Base-by-base conservation (phyloP, 202 grass and related monocot species). In the Panicum hallii region DNA sequence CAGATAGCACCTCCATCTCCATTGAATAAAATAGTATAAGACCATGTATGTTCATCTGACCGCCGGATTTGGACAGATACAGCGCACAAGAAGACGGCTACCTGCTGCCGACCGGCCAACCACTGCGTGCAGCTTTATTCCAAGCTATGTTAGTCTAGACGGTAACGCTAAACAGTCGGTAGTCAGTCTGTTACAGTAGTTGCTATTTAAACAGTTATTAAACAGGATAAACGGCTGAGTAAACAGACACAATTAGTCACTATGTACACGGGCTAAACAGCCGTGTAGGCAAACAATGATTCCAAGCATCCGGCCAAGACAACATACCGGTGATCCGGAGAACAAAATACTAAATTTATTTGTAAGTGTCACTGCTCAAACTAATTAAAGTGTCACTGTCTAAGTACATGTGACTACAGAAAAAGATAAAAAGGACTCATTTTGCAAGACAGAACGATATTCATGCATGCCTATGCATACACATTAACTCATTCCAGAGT, bases 61-160 rank as follows among this genome's bases (percentile, higher is more conserved):
- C 49, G 49, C 78, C 4, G 36, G 78, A 69, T 69, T 81, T 81
- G 64, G 78, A 81, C 78, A 81, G 49, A 81, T 81, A 69, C 64
- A 49, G 78, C 20, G 49, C 64, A 69, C 48, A 69, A 56, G 12
- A 23, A 44, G 49, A 44, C 63, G 64, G 49, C 63, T 54, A 43
- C 47, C 26, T 26, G 26, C 30, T 53, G 19, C 30, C 28, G 1
- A 34, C 72, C 72, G 72, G 34, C 34, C 47, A 68, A 53, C 63
- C 2, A 40, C 45, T 26, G 26, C 26, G 26, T 54, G 46, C 63
- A 54, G 34, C 19, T 14, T 79, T 67, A 53, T 67, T 53, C 26
- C 1, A 50, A 36, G 77, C 62, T n/a, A n/a, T n/a, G n/a, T n/a
- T n/a, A n/a, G n/a, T n/a, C n/a, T n/a, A n/a, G n/a, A n/a, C n/a